Base-by-base conservation (phyloP, 202 grass and related monocot genomes). In the Brachypodium distachyon region DNA sequence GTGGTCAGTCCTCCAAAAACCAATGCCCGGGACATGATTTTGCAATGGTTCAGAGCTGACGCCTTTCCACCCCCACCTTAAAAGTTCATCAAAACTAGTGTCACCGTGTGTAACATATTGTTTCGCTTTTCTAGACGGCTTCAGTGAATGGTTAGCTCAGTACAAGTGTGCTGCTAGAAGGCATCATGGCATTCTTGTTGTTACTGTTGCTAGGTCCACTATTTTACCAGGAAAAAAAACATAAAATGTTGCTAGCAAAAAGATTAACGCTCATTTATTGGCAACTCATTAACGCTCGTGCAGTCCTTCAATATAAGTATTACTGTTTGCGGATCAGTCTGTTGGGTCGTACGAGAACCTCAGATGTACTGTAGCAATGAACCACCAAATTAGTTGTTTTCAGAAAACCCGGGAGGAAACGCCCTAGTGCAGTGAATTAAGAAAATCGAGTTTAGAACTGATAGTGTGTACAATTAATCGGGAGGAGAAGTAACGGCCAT, bases 21-120 rank as follows among this genome's bases (percentile, higher is more conserved):
- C 73, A 57, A 83, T 53, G 53, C 32, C 12, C 7, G 19, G n/a
- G 82, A 12, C 54, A 82, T 75, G 53, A 74, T 86, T 86, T 62
- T 16, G 40, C 23, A 60, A 73, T 37, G 31, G 22, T 34, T 68
- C 73, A 53, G 19, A 36, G 34, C 36, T 75, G 59, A 79, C 61
- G 49, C 28, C 43, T 63, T 77, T 29, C 4, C 1, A 14, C 3
- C 23, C 4, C 44, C n/a, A n/a, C n/a, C 54, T 56, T 27, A 27
- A 62, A 52, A 77, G 61, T 48, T 34, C 48, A 87, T 67, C 48
- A 34, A 82, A 77, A 72, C 73, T 39, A 48, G 25, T 41, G 59
- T 58, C 34, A 1, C 42, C 67, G 29, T 81, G 54, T 37, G 66
- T 19, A 61, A 49, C 10, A 46, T 61, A 29, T 78, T 67, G 27